Evolutionary conservation across 495 filamentous ascomycete genomes (phyloP).

Genomic region (Xylaria intraflava): DNA sequence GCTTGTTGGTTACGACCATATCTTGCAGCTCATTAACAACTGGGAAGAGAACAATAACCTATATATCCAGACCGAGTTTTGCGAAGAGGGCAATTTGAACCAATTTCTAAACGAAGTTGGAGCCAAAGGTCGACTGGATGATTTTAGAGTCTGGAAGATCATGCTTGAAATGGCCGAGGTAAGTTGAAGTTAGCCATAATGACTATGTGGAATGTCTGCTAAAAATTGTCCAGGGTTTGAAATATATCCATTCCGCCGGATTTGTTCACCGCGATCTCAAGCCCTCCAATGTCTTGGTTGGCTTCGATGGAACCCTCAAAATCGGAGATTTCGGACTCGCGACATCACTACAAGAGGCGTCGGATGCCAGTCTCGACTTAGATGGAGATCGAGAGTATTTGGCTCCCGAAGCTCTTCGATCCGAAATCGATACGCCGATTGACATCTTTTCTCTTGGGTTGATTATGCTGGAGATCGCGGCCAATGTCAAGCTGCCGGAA

Average conservation of each 20-base stretch:
- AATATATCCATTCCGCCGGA: constrained; percentile 77
- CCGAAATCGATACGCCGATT: constrained; percentile 77
- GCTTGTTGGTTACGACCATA: constrained; percentile 69
- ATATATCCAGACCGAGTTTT: constrained; percentile 96
- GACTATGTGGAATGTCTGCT: constrained; percentile 16
- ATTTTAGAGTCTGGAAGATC: constrained; percentile 98
- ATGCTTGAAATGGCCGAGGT: constrained; percentile 75
- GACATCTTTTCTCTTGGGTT: constrained; percentile 92
- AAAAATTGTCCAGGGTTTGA: constrained; percentile 62
- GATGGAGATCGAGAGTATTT: constrained; percentile 97
- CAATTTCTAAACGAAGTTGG: constrained; percentile 73
- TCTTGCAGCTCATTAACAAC: constrained; percentile 69
- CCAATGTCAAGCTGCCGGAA: constrained; percentile 84
- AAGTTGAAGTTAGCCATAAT: constrained; percentile 29
- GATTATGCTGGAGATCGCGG: constrained; percentile 88
- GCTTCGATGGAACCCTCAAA: constrained; percentile 85
- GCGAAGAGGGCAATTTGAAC: constrained; percentile 85
- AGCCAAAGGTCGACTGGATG: constrained; percentile 77
- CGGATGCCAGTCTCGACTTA: constrained; percentile 53
- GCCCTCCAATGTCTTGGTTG: constrained; percentile 88
- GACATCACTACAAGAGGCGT: constrained; percentile 49
- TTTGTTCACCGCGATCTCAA: constrained; percentile 95
- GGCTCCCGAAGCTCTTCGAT: constrained; percentile 79
- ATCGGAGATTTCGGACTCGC: constrained; percentile 97
- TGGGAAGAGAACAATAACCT: constrained; percentile 79